Evolutionary conservation across 176 grass and related monocot species (phyloP).

Genomic region (maize (Zea mays)): Zm-B73-REFERENCE-NAM-5.0 NC_050096.1:49628501-49629000

Average conservation of each 20-base stretch:
- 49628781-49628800: too few species aligned
- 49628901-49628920: constrained; percentile 9
- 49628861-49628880: not conserved
- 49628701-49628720: not conserved
- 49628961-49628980: constrained; percentile 22
- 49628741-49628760: too few species aligned
- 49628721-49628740: too few species aligned
- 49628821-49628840: not conserved
- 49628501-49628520: constrained; percentile 75
- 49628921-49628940: not conserved
- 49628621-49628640: constrained; percentile 81
- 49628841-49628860: not conserved
- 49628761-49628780: too few species aligned
- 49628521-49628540: constrained; percentile 92
- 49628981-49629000: constrained; percentile 2
- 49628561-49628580: constrained; percentile 69
- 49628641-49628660: constrained; percentile 75
- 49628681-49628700: constrained; percentile 76
- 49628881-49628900: not conserved
- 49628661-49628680: constrained; percentile 90
- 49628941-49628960: not conserved
- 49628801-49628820: too few species aligned
- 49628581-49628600: constrained; percentile 98
- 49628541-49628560: constrained; percentile 82
- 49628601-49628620: constrained; percentile 97